A percentile compares a stretch with the other conserved stretches of the same genome.
phyloP scores from a whole-genome alignment of 2,329 filamentous ascomycete genomes.

The Hypoxylon sp. region DNA sequence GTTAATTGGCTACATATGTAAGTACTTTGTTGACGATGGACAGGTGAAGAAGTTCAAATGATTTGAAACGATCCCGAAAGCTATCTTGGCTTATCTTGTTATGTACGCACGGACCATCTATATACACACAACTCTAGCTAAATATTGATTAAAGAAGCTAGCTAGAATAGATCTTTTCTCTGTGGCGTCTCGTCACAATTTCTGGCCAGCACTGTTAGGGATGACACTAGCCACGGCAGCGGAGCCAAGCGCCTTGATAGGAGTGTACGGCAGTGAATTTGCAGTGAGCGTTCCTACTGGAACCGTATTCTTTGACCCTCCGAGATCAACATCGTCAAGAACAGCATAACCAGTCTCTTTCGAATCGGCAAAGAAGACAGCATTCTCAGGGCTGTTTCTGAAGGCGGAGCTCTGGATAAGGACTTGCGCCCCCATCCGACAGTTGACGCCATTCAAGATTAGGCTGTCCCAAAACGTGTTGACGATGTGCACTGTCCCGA shows the following conservation, averaged over 20 bases:
- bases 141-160: background rate
- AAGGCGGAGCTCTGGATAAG: conserved; percentile 65
- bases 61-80: too few relatives aligned
- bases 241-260: conserved; percentile 65
- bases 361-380: conserved; percentile 58
- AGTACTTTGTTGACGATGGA: background rate
- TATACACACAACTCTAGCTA: background rate
- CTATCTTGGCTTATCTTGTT: too few relatives aligned
- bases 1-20: background rate
- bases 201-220: conserved; percentile 58
- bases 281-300: conserved; percentile 64
- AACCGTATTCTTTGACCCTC: conserved; percentile 64
- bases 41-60: too few relatives aligned
- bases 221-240: conserved; percentile 63
- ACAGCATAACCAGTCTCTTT: conserved; percentile 60
- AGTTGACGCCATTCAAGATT: conserved; percentile 63
- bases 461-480: conserved; percentile 62
- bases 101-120: too few relatives aligned
- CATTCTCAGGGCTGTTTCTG: conserved; percentile 45
- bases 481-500: conserved; percentile 67
- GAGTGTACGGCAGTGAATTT: conserved; percentile 65
- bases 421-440: conserved; percentile 64
- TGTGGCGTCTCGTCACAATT: conserved; percentile 45
- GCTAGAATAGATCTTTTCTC: background rate
- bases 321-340: conserved; percentile 60